Evolutionary conservation across 176 grass and related monocot genomes (phyloP).

Genomic region (Aegilops sharonensis): DNA sequence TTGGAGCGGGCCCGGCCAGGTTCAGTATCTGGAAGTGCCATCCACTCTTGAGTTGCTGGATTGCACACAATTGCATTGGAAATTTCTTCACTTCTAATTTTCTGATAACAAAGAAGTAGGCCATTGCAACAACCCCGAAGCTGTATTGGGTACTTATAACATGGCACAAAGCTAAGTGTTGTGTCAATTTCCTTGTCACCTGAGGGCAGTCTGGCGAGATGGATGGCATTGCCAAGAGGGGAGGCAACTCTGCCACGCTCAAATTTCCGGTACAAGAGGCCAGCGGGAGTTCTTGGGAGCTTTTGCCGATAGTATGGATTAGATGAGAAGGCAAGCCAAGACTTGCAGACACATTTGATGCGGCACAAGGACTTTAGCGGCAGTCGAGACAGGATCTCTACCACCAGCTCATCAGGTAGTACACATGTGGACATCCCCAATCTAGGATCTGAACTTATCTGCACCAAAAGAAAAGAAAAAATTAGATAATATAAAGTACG

Average conservation of each 20-base stretch:
- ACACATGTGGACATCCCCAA: not conserved
- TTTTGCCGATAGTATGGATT: constrained; percentile 12
- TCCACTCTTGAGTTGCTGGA: constrained; percentile 27
- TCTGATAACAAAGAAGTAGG: constrained; percentile 23
- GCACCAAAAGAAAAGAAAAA: not conserved
- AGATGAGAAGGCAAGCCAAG: constrained; percentile 41
- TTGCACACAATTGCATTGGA: constrained; percentile 14
- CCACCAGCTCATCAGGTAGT: constrained; percentile 21
- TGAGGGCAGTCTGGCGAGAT: not conserved
- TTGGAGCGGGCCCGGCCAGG: not conserved
- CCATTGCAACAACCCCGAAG: constrained; percentile 39
- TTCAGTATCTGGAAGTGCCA: not conserved
- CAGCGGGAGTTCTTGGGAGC: constrained; percentile 15
- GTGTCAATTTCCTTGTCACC: not conserved
- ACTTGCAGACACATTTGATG: constrained; percentile 37
- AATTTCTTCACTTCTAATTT: not conserved
- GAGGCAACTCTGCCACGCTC: not conserved
- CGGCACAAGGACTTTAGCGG: constrained; percentile 32
- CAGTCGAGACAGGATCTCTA: constrained; percentile 35
- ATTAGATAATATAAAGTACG: not conserved
- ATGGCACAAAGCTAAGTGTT: constrained; percentile 23
- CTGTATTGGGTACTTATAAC: not conserved
- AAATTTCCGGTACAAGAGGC: constrained; percentile 10
- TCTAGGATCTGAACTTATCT: not conserved
- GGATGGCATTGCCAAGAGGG: not conserved